Percentiles rank a stretch among this genome's conserved stretches.
Evolutionary conservation across 2,329 filamentous ascomycete genomes (phyloP).

Genomic region (Paraphaeosphaeria sporulosa): DNA sequence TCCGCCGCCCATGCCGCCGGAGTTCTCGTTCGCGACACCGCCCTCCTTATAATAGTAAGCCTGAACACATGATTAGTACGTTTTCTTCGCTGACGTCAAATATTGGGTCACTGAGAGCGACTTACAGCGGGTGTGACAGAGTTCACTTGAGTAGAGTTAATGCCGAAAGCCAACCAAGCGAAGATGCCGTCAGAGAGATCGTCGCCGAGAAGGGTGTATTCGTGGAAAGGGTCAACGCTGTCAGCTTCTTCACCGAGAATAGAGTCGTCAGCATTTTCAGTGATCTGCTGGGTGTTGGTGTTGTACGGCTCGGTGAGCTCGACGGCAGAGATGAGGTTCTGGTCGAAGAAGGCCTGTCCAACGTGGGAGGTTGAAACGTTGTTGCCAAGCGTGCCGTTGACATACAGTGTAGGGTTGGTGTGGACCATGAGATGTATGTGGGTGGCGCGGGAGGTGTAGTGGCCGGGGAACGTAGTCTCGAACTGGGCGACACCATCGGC

Average conservation of each 20-base stretch:
- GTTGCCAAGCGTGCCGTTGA: conserved; percentile 44
- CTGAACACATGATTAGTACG: background rate
- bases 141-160: background rate
- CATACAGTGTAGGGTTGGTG: conserved; percentile 38
- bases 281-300: background rate
- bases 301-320: background rate
- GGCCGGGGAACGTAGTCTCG: conserved; percentile 54
- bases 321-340: background rate
- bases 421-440: conserved; percentile 39
- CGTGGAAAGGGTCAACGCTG: background rate
- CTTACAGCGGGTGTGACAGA: background rate
- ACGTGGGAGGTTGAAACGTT: background rate
- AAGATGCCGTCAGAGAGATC: background rate
- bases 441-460: conserved; percentile 26
- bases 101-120: background rate
- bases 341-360: conserved; percentile 7
- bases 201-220: background rate
- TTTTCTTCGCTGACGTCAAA: background rate
- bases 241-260: background rate
- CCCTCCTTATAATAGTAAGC: background rate
- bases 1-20: background rate
- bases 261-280: background rate
- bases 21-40: background rate
- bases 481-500: conserved; percentile 56
- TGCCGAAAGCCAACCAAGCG: conserved; percentile 4